Percentiles rank a stretch among this genome's conserved stretches.
These are phyloP conservation scores for Sporothrix luriei DNA, from an alignment of 2,329 filamentous ascomycete species.

Conservation along the genomic window DNA sequence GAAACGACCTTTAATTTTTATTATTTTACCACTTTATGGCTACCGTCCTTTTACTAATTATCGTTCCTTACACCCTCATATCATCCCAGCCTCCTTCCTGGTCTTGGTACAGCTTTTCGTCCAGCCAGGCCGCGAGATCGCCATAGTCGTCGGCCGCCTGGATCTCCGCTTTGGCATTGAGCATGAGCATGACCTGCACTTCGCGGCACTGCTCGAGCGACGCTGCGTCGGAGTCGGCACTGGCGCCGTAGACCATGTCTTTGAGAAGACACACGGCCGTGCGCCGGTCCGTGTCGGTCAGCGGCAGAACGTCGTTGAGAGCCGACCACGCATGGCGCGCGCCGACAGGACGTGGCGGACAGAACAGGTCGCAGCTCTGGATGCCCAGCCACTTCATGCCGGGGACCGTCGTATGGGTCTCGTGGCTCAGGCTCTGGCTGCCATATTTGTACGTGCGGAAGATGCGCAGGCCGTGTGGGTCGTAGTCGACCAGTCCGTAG, in stretches of 20 bases:
- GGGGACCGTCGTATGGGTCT: slow-evolving; percentile 55
- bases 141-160: slow-evolving; percentile 66
- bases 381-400: slow-evolving; percentile 67
- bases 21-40: neutral
- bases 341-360: too few relatives aligned
- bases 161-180: slow-evolving; percentile 77
- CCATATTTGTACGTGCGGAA: slow-evolving; percentile 73
- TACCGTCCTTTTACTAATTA: neutral
- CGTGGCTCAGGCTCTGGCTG: slow-evolving; percentile 64
- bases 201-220: slow-evolving; percentile 54
- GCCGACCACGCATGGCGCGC: slow-evolving; percentile 34
- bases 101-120: slow-evolving; percentile 44
- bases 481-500: slow-evolving; percentile 70
- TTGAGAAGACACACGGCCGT: slow-evolving; percentile 59
- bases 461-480: slow-evolving; percentile 75
- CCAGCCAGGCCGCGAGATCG: slow-evolving; percentile 55
- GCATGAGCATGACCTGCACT: slow-evolving; percentile 71
- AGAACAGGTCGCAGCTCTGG: slow-evolving; percentile 30
- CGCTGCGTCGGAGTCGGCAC: slow-evolving; percentile 38
- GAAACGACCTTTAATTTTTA: too few relatives aligned
- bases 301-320: slow-evolving; percentile 40
- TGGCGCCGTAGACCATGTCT: slow-evolving; percentile 41
- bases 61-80: neutral
- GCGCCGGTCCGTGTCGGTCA: slow-evolving; percentile 61
- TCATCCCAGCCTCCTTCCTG: slow-evolving; percentile 6